A percentile compares a stretch with the other conserved stretches of the same genome.
phyloP scores from a whole-genome alignment of 495 filamentous ascomycete genomes.

The Penicillium cataractarum region DNA sequence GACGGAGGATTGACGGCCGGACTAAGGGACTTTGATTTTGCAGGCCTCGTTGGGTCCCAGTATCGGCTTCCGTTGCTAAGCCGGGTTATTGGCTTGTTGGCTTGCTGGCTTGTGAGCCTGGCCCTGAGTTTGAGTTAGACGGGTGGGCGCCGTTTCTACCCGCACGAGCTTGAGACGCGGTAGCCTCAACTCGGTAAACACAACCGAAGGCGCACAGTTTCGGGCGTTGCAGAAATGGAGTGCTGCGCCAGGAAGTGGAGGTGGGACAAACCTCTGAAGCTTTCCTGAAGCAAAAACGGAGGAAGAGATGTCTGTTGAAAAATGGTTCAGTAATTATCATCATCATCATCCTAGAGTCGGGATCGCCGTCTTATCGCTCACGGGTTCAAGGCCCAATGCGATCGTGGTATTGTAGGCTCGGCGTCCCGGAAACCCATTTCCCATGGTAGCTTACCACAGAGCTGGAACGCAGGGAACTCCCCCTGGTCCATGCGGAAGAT shows the following conservation, averaged over 20 bases:
- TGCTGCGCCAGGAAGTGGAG: neutral
- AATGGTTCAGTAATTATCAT: neutral
- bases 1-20: neutral
- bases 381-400: neutral
- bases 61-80: neutral
- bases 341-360: slow-evolving; percentile 8
- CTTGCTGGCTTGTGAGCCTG: neutral
- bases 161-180: slow-evolving; percentile 27
- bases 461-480: slow-evolving; percentile 18
- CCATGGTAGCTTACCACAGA: slow-evolving; percentile 16
- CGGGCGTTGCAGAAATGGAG: slow-evolving; percentile 1
- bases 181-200: slow-evolving; percentile 28
- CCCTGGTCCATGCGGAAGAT: slow-evolving; percentile 1
- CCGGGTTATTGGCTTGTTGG: slow-evolving; percentile 2
- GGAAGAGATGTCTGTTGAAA: neutral
- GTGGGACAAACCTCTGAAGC: neutral
- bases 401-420: slow-evolving; percentile 1
- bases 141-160: slow-evolving; percentile 28
- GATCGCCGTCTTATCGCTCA: slow-evolving; percentile 8
- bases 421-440: slow-evolving; percentile 12
- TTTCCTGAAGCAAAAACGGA: slow-evolving; percentile 4
- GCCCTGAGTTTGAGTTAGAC: neutral
- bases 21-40: neutral
- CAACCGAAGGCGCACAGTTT: slow-evolving; percentile 28
- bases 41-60: neutral